Conservation (phyloP, 345 rosid genomes). For the Rubroshorea leprosula region DNA sequence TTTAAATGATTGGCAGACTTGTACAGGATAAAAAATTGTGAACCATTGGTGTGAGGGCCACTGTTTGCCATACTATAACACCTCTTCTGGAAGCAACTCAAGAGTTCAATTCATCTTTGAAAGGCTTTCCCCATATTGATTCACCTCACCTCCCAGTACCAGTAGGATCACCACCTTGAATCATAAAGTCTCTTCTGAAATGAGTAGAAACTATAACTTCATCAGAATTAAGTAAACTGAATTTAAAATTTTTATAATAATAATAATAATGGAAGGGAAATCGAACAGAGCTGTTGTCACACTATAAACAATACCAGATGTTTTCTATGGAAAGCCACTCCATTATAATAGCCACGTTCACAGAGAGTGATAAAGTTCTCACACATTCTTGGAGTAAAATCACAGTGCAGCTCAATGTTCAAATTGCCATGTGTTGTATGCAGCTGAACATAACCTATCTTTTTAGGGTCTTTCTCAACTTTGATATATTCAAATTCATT, state of each 20-base stretch:
- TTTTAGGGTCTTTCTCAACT: slow-evolving; percentile 88
- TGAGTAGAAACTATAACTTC: background rate
- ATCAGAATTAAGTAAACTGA: slow-evolving; percentile 9
- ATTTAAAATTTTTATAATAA: no score
- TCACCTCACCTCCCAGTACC: slow-evolving; percentile 89
- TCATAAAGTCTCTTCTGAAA: slow-evolving; percentile 84
- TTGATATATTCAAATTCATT: slow-evolving; percentile 78
- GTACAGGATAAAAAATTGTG: slow-evolving; percentile 92
- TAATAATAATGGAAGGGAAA: background rate
- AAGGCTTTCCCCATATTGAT: slow-evolving; percentile 96
- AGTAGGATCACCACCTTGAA: slow-evolving; percentile 98
- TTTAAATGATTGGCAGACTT: slow-evolving; percentile 95
- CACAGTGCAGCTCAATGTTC: slow-evolving; percentile 90
- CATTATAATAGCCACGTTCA: slow-evolving; percentile 78
- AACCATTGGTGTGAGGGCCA: slow-evolving; percentile 97
- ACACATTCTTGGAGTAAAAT: slow-evolving; percentile 84
- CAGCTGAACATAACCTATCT: slow-evolving; percentile 94
- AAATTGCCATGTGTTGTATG: slow-evolving; percentile 86
- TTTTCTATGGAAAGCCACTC: slow-evolving; percentile 73
- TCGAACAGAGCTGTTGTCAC: background rate
- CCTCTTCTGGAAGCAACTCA: slow-evolving; percentile 90
- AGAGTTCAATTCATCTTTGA: slow-evolving; percentile 89
- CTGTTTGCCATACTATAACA: slow-evolving; percentile 96
- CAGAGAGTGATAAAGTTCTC: slow-evolving; percentile 89
- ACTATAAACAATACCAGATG: slow-evolving; percentile 47